These are phyloP conservation scores for Phlebiopsis flavidoalba DNA, from an alignment of 768 basidiomycete species.

Conservation along the genomic window DNA sequence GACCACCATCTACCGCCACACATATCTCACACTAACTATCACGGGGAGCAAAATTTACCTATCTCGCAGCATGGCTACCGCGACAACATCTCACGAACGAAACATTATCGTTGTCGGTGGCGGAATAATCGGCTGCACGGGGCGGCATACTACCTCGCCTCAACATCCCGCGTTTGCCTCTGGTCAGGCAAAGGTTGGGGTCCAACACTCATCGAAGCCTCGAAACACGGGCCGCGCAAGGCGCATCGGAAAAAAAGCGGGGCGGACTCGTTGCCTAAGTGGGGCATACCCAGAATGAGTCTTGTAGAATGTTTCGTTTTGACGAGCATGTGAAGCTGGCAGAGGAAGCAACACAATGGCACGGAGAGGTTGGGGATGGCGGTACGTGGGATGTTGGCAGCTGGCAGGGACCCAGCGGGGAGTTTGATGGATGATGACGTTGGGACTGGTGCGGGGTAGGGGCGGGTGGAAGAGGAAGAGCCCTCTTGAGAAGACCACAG, in stretches of 20 bases:
- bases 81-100: neutral
- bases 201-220: conserved; percentile 76
- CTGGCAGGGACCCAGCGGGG: conserved; percentile 68
- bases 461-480: conserved; percentile 36
- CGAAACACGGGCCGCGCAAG: conserved; percentile 64
- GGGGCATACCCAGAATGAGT: conserved; percentile 77
- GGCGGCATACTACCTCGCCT: conserved; percentile 77
- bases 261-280: conserved; percentile 81
- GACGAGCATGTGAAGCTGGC: conserved; percentile 72
- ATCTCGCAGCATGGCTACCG: neutral
- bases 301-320: conserved; percentile 69
- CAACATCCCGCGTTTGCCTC: conserved; percentile 45
- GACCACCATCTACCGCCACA: too few relatives aligned
- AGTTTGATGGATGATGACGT: conserved; percentile 19
- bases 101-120: conserved; percentile 77
- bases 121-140: conserved; percentile 81
- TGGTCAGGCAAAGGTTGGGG: conserved; percentile 36
- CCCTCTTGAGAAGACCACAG: conserved; percentile 50
- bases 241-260: conserved; percentile 79
- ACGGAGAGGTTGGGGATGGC: conserved; percentile 77
- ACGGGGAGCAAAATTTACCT: neutral
- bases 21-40: neutral
- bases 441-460: conserved; percentile 25
- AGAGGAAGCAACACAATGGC: conserved; percentile 60
- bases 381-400: conserved; percentile 67